Conservation (phyloP, 805 yeast genomes). For the Sugiyamaella americana region DNA sequence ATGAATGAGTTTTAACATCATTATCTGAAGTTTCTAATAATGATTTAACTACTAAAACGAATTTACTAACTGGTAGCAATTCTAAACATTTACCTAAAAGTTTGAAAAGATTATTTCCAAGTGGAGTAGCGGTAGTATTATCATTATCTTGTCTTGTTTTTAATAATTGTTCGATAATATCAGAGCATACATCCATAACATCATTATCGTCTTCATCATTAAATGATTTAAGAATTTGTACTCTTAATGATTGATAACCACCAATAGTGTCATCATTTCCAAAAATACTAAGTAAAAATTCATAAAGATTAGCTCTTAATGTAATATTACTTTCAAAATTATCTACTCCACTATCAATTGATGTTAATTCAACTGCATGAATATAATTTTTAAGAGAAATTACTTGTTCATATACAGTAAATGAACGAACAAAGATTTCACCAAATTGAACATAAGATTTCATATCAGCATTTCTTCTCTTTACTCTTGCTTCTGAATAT, state of each 20-base stretch:
- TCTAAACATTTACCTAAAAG: conserved; percentile 59
- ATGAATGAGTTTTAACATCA: conserved; percentile 54
- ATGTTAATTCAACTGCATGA: conserved; percentile 13
- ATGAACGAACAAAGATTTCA: conserved; percentile 59
- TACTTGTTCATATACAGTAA: conserved; percentile 55
- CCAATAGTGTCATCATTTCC: conserved; percentile 33
- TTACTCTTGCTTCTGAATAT: conserved; percentile 48
- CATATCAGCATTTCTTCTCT: conserved; percentile 60
- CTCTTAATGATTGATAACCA: conserved; percentile 44
- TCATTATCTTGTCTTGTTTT: background rate
- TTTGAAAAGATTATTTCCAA: conserved; percentile 39
- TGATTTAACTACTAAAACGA: conserved; percentile 54
- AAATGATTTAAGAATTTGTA: conserved; percentile 43
- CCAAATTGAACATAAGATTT: conserved; percentile 66
- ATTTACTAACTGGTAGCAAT: conserved; percentile 68
- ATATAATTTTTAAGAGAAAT: conserved; percentile 26
- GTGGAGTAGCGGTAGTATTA: background rate
- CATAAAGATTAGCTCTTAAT: conserved; percentile 47
- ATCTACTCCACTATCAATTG: background rate
- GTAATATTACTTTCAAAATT: conserved; percentile 38
- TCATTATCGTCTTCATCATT: conserved; percentile 8
- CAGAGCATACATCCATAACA: conserved; percentile 10
- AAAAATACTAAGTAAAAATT: conserved; percentile 50
- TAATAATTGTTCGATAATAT: conserved; percentile 11
- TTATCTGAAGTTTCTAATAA: conserved; percentile 35